Evolutionary conservation across 139 green algal genomes (phyloP), one percentile per base, ranked within the genome.

Genomic region (Tetradesmus lagerheimii): DNA sequence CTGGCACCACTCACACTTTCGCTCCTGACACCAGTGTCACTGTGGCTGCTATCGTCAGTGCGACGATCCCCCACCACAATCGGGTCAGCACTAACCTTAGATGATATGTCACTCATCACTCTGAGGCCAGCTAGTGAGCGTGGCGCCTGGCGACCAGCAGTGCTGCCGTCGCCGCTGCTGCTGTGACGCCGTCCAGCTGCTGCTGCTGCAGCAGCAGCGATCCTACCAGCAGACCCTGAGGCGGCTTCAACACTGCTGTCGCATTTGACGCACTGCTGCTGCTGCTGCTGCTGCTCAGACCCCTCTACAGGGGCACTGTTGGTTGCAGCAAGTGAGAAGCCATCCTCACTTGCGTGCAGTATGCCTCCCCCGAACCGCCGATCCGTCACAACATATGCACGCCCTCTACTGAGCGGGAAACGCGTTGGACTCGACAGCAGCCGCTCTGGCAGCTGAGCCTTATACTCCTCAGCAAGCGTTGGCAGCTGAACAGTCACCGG

Each of bases 401-500:
- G 20, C 12, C 57, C 57, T 18, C 57, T 5, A n/a, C 57, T 71
- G 4, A 8, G 23, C 25, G 23, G 57, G 23, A 71, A 71, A 8
- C 57, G 57, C 23, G 57, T 31, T 31, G 57, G 20, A 27, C 16
- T 38, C 16, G 79, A 29, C 18, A 85, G 79, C 79, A 38, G 4
- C 27, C 43, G 25, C 23, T 85, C 79, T 16, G 79, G 79, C 4
- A 85, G 79, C 79, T 85, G n/a, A 4, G 18, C 41, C 29, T 29
- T 64, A 23, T 85, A 85, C 79, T 85, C 80, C 16, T 43, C 16
- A 1, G 80, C 80, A 34, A 86, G 47, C 9, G n/a, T 45, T 14
- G 80, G 80, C 6, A 86, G 80, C 18, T 76, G 35, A 14, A 86
- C 80, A 25, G 80, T 45, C n/a, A 76, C 80, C 4, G 47, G 20